Base-by-base conservation (phyloP, 164 flowering plant species). In the Akebia trifoliata region DNA sequence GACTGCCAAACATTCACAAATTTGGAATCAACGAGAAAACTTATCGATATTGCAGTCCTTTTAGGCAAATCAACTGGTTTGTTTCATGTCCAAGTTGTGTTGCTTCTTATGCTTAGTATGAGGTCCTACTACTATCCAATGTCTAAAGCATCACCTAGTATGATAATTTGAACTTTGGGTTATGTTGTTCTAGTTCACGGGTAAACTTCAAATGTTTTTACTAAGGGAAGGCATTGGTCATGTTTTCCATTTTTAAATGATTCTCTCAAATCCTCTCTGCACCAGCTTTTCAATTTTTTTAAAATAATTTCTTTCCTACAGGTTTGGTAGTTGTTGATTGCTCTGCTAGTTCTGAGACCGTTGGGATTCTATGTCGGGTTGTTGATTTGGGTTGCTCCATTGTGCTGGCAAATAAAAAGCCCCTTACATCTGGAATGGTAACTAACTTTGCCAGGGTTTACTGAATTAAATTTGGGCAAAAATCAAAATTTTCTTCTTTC, bases 391-490 rank as follows among this genome's bases (percentile, higher is more conserved):
- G 85, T 30, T 81, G 98, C 51, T 84, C 89, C 50, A 50, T 80
- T 68, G 96, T 88, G 57, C 61, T 92, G 68, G 96, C 96, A 57
- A 92, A 92, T 57, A 88, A 92, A 71, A 92, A 81, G 74, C 93
- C 96, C 61, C 81, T 92, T 56, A 82, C 92, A 56, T 78, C 90
- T 57, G 52, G 73, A 37, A 45, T 85, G 76, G 98, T 91, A 78
- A 72, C 12, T 49, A 57, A n/a, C 18, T 49, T 34, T 60, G 37
- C 17, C 31, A 12, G 25, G 29, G 29, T 36, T 59, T 25, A 31
- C 26, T 54, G 18, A 12, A 14, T 54, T 29, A 6, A 30, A 51
- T 35, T 9, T 17, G 20, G 24, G 24, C 17, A 29, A 4, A 30
- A 5, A 20, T 20, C n/a, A n/a, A n/a, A n/a, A n/a, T n/a, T n/a